Evolutionary conservation across 345 rosid species (phyloP).

Genomic region (Eucalyptus leucophloia): DNA sequence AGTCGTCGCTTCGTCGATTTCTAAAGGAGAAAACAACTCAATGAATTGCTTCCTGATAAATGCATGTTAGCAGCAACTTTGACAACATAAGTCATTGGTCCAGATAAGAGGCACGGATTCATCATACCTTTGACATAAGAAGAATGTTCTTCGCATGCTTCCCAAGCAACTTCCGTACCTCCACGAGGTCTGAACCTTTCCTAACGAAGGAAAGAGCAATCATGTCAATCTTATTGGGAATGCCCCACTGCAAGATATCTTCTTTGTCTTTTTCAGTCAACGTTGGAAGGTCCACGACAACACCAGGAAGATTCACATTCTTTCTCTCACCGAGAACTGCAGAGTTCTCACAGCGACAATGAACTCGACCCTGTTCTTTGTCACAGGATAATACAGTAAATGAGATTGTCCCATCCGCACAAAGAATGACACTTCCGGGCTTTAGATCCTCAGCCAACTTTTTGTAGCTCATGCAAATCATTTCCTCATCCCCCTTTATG

Average conservation of each 20-base stretch:
- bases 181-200: constrained; percentile 88
- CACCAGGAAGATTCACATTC: constrained; percentile 96
- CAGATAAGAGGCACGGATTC: neutral
- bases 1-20: neutral
- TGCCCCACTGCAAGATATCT: constrained; percentile 88
- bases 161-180: constrained; percentile 76
- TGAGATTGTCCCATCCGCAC: constrained; percentile 94
- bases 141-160: constrained; percentile 67
- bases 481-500: constrained; percentile 64
- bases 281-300: constrained; percentile 91
- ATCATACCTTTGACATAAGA: constrained; percentile 94
- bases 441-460: constrained; percentile 78
- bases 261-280: constrained; percentile 93
- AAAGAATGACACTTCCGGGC: constrained; percentile 87
- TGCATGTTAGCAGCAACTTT: neutral
- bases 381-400: constrained; percentile 79
- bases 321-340: constrained; percentile 96
- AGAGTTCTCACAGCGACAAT: constrained; percentile 81
- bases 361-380: constrained; percentile 54
- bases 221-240: constrained; percentile 92
- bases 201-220: constrained; percentile 94
- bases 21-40: neutral
- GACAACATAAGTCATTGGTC: neutral
- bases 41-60: neutral
- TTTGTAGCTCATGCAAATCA: constrained; percentile 95